phyloP scores from a whole-genome alignment of 345 rosid genomes.

The Eucalyptus curtisii region DNA sequence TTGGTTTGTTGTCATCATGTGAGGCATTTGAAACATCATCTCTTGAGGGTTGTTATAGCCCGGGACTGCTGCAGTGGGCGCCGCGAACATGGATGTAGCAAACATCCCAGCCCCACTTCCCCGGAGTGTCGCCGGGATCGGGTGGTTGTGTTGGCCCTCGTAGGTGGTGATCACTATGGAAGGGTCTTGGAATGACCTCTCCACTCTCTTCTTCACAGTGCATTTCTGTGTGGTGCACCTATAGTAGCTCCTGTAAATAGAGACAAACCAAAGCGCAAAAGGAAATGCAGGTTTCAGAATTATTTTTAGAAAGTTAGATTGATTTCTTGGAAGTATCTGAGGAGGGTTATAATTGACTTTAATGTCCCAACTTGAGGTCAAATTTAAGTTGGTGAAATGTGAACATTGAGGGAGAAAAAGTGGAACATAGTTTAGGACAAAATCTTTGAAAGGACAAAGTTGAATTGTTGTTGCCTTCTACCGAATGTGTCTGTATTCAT shows the following conservation, averaged over 20 bases:
- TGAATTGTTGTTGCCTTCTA: neutral
- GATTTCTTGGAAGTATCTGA: neutral
- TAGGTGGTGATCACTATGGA: conserved; percentile 84
- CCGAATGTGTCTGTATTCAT: neutral
- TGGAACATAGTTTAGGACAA: neutral
- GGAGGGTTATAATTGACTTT: neutral
- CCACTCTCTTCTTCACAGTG: conserved; percentile 85
- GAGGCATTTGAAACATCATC: conserved; percentile 9
- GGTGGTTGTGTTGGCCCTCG: conserved; percentile 89
- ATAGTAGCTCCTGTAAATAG: conserved; percentile 62
- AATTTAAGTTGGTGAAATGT: neutral
- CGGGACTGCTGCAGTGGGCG: conserved; percentile 12
- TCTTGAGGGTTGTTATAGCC: conserved; percentile 25
- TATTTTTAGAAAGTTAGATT: neutral
- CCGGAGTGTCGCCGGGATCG: conserved; percentile 53
- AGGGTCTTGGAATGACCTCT: conserved; percentile 81
- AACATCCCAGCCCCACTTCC: conserved; percentile 46
- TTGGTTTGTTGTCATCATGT: neutral
- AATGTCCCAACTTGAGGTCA: neutral
- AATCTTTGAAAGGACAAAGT: neutral
- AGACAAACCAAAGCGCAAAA: neutral
- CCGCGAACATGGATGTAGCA: conserved; percentile 15
- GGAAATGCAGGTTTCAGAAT: neutral
- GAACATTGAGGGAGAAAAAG: neutral
- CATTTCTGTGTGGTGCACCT: conserved; percentile 88